Evolutionary conservation across 2,329 filamentous ascomycete genomes (phyloP).

Genomic region (Epichloe sp.): DNA sequence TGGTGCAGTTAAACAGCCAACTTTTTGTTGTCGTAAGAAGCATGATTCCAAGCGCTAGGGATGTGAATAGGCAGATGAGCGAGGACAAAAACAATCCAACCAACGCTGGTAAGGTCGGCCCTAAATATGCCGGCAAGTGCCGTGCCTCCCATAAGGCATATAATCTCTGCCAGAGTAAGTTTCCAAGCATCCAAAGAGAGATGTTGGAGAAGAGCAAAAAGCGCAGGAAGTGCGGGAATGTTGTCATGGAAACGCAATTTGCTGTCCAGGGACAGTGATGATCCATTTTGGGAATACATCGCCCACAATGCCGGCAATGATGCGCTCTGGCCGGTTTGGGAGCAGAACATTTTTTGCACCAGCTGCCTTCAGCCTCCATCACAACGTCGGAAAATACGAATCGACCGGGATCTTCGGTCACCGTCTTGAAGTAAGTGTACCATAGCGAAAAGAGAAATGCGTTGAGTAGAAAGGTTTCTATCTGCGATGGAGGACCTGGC

Average conservation of each 20-base stretch:
- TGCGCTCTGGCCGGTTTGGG: constrained; percentile 67
- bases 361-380: constrained; percentile 29
- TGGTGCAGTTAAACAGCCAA: constrained; percentile 58
- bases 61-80: constrained; percentile 43
- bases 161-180: constrained; percentile 47
- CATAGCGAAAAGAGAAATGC: constrained; percentile 48
- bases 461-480: constrained; percentile 54
- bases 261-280: constrained; percentile 78
- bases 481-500: constrained; percentile 44
- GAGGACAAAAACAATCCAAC: constrained; percentile 46
- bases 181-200: constrained; percentile 48
- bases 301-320: constrained; percentile 65
- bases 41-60: constrained; percentile 51
- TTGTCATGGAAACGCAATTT: constrained; percentile 73
- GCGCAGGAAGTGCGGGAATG: constrained; percentile 70
- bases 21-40: constrained; percentile 47
- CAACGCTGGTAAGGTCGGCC: constrained; percentile 48
- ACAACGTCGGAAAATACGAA: constrained; percentile 31
- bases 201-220: constrained; percentile 63
- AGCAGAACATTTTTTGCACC: constrained; percentile 65
- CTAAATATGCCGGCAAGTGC: constrained; percentile 61
- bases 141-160: constrained; percentile 49
- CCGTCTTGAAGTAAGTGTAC: constrained; percentile 53
- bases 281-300: constrained; percentile 71
- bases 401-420: constrained; percentile 43